Evolutionary conservation across 768 basidiomycete species (phyloP), one percentile per base, ranked within the genome.

Genomic region (Cyathus striatus): DNA sequence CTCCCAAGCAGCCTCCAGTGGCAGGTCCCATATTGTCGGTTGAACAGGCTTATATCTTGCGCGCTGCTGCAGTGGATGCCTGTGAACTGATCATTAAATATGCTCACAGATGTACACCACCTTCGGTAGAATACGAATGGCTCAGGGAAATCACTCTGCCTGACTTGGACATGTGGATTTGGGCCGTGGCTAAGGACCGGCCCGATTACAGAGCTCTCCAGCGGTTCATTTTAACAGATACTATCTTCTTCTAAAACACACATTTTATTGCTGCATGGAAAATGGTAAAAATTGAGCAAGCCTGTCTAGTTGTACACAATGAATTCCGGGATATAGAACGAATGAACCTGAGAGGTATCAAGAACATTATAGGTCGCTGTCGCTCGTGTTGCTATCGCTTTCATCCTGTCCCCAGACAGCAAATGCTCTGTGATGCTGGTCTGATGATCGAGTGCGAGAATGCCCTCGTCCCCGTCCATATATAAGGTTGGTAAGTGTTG

Each of bases 371-470:
- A 44, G 38, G 42, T 84, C 82, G 40, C 74, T 81, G 53, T 90
- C 88, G 48, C 87, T 90, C 12, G 86, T 73, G 54, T 83, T 84
- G 57, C 86, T 88, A 51, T 92, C 90, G 43, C 86, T 90, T 61
- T 91, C 90, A 55, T 92, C 90, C 30, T 89, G 84, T 1, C 90
- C 90, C 79, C 81, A 89, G 9, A 88, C 86, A 16, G 90, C 90
- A 54, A 92, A 92, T 6, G 86, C 83, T 25, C 78, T 69, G 36
- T 60, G 72, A 23, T 63, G 56, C 21, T n/a, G n/a, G n/a, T 75
- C 76, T n/a, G 50, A 53, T 13, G 69, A 69, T 41, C 60, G 60
- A 14, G 62, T 61, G 24, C 68, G 62, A 33, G 59, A 53, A 49
- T 66, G 63, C 4, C 59, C 59, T 32, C 62, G 58, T 6, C 60